Conservation (phyloP, 2,329 filamentous ascomycete species). For the Stemphylium beticola region DNA sequence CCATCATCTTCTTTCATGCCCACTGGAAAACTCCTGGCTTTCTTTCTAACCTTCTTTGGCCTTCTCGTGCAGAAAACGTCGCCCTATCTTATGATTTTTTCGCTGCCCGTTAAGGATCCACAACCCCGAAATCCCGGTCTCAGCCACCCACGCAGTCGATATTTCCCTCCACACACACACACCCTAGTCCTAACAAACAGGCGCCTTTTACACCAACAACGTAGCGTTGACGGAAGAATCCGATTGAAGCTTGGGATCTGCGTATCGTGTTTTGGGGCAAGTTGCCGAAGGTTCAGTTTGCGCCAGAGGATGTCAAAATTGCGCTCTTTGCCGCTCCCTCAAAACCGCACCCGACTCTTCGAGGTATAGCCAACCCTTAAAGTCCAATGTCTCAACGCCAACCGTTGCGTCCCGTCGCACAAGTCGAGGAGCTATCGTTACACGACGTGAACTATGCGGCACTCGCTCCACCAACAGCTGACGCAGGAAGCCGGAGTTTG, state of each 20-base stretch:
- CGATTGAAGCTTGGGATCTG: background rate
- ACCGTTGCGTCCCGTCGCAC: background rate
- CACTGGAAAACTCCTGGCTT: slow-evolving; percentile 15
- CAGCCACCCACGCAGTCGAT: background rate
- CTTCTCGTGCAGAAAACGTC: background rate
- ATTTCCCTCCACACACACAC: background rate
- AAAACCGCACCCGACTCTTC: background rate
- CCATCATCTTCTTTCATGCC: slow-evolving; percentile 53
- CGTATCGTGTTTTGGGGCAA: background rate
- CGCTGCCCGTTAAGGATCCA: background rate
- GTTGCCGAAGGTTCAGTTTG: background rate
- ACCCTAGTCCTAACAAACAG: background rate
- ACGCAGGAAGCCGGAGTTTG: slow-evolving; percentile 6
- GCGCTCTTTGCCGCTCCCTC: background rate
- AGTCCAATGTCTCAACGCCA: background rate
- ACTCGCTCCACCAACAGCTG: slow-evolving; percentile 11
- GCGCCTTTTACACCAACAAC: background rate
- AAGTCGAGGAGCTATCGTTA: slow-evolving; percentile 1
- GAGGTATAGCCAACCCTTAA: background rate
- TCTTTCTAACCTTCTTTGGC: background rate
- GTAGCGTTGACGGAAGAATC: background rate
- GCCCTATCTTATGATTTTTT: background rate
- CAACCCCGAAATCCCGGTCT: background rate
- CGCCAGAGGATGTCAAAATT: background rate
- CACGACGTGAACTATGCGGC: slow-evolving; percentile 6